Evolutionary conservation across 176 grass and related monocot genomes (phyloP), one percentile per base, ranked within the genome.

Genomic region (Sorghum bicolor): DNA sequence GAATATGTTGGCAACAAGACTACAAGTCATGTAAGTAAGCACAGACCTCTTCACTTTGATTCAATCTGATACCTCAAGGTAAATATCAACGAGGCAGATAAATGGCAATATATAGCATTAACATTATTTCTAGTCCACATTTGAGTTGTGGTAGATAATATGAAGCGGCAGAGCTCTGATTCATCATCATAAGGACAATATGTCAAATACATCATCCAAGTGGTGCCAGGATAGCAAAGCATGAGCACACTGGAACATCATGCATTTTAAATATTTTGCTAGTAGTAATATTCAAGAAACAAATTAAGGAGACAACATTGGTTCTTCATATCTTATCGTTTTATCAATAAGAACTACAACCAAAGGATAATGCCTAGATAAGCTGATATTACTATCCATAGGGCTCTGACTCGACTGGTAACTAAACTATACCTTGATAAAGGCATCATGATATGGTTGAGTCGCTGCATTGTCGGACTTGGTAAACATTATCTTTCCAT

Each of bases 401-500:
- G 0, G 43, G 17, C 14, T 24, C 50, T 32, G 28, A 30, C 22
- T 52, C 8, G 12, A 80, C 60, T 43, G 11, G 11, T 55, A 0
- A 41, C 8, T 41, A 10, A 87, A 75, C 44, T 67, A 67, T 30
- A 1, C 0, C 19, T 74, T 1, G 26, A 80, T 6, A 2, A 61
- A 78, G 39, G 38, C 29, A 40, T 86, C 53, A 39, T 80, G 84
- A 14, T 61, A 64, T 3, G 67, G 84, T 68, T 47, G 29, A 60
- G 41, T 29, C 79, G 67, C 26, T 50, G 3, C 58, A 64, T 22
- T 68, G 6, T 64, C 55, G 39, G 67, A 78, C 29, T 64, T 28
- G 20, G 39, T 38, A 5, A 72, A 39, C 41, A 72, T 28, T 72
- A 86, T 79, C 67, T 79, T 38, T 11, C 66, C 75, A 64, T n/a